These are phyloP conservation scores for Aspergillus carlsbadensis DNA, from an alignment of 495 filamentous ascomycete genomes.

Conservation along the genomic window DNA sequence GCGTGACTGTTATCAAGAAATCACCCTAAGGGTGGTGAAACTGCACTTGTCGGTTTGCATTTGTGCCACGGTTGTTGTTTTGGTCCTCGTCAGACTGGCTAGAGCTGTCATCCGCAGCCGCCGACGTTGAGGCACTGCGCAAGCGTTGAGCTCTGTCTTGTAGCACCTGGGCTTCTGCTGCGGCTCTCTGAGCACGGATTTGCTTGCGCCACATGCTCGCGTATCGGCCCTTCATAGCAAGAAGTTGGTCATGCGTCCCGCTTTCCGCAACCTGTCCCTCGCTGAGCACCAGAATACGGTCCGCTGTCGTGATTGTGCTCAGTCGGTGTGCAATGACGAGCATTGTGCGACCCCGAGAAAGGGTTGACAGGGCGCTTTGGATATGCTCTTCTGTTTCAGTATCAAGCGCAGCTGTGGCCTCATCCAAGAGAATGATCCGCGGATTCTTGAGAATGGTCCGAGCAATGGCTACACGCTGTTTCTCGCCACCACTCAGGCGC, in stretches of 20 bases:
- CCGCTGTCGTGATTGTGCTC: conserved; percentile 90
- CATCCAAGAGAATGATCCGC: conserved; percentile 92
- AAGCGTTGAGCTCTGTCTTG: conserved; percentile 47
- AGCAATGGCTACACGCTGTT: conserved; percentile 95
- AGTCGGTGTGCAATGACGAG: conserved; percentile 84
- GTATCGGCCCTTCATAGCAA: conserved; percentile 76
- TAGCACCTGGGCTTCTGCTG: conserved; percentile 66
- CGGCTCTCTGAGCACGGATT: conserved; percentile 81
- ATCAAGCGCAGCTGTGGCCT: conserved; percentile 93
- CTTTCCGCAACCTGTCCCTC: conserved; percentile 79
- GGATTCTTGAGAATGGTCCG: conserved; percentile 95
- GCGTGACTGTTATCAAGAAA: neutral
- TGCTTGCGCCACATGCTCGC: conserved; percentile 96
- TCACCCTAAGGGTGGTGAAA: conserved; percentile 5
- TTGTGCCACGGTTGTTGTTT: conserved; percentile 25
- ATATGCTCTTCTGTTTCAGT: conserved; percentile 97
- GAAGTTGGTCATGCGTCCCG: conserved; percentile 82
- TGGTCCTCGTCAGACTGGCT: conserved; percentile 54
- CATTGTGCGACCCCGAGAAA: conserved; percentile 82
- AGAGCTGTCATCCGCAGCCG: conserved; percentile 47
- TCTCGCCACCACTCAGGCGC: conserved; percentile 90
- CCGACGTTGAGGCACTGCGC: conserved; percentile 39
- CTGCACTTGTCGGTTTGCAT: conserved; percentile 23
- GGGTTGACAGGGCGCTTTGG: conserved; percentile 75
- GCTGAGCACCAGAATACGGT: conserved; percentile 92